Evolutionary conservation across 768 basidiomycete species (phyloP).

Genomic region (Harrya chromipes): DNA sequence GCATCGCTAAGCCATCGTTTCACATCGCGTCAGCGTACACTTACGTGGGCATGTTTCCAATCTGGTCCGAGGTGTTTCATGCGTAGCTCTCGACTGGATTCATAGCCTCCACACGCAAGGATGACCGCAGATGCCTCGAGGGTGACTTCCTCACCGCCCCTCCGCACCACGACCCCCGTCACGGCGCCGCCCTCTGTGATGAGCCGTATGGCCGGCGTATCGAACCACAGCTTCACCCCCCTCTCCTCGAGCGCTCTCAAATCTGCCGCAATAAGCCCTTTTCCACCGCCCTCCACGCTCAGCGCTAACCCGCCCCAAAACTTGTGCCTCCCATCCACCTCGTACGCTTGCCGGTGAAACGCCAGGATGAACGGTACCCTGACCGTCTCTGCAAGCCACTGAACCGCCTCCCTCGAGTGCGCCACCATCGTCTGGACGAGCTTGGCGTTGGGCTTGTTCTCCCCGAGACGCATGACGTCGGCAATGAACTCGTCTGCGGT

Average conservation of each 20-base stretch:
- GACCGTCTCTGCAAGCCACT: slow-evolving; percentile 53
- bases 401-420: slow-evolving; percentile 51
- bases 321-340: slow-evolving; percentile 55
- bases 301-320: slow-evolving; percentile 73
- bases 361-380: slow-evolving; percentile 55
- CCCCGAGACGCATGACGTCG: slow-evolving; percentile 61
- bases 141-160: slow-evolving; percentile 33
- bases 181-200: slow-evolving; percentile 36
- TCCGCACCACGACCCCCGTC: slow-evolving; percentile 45
- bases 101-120: slow-evolving; percentile 66
- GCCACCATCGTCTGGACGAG: slow-evolving; percentile 53
- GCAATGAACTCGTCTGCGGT: slow-evolving; percentile 48
- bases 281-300: slow-evolving; percentile 62
- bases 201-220: slow-evolving; percentile 43
- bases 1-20: neutral
- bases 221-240: slow-evolving; percentile 57
- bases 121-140: slow-evolving; percentile 47
- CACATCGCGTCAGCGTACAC: neutral
- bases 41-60: slow-evolving; percentile 58
- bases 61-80: slow-evolving; percentile 51
- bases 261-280: slow-evolving; percentile 61
- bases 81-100: slow-evolving; percentile 52
- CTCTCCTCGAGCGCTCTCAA: slow-evolving; percentile 44
- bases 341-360: slow-evolving; percentile 67
- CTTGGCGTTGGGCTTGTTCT: slow-evolving; percentile 44